These are phyloP conservation scores for Aspergillus hancockii DNA, from an alignment of 495 filamentous ascomycete genomes.

Conservation along the genomic window DNA sequence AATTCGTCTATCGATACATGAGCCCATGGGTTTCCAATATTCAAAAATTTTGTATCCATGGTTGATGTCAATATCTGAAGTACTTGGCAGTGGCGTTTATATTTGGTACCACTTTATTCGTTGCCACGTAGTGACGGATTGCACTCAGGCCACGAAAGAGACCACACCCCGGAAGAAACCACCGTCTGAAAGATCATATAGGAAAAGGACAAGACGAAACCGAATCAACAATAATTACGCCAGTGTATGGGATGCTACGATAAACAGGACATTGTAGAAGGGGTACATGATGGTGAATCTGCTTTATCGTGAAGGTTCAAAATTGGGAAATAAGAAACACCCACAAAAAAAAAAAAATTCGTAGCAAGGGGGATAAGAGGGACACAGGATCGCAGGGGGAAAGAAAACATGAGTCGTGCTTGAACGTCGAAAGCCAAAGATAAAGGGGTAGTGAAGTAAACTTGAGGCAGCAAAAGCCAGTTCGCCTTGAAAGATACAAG, in stretches of 20 bases:
- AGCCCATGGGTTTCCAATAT: conserved; percentile 1
- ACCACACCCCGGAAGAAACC: conserved; percentile 1
- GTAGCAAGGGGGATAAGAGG: conserved; percentile 21
- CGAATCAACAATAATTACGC: conserved; percentile 44
- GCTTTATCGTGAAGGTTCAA: conserved; percentile 51
- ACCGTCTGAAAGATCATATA: conserved; percentile 1
- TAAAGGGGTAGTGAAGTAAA: conserved; percentile 14
- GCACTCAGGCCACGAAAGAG: conserved; percentile 7
- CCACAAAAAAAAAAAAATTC: too few relatives aligned
- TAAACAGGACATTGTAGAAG: conserved; percentile 26
- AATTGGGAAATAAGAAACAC: too few relatives aligned
- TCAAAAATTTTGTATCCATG: neutral
- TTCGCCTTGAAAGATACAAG: conserved; percentile 4
- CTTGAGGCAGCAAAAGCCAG: neutral
- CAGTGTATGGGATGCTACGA: conserved; percentile 48
- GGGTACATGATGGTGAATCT: conserved; percentile 64
- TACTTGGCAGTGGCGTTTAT: neutral
- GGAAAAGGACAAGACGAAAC: conserved; percentile 23
- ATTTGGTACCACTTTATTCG: neutral
- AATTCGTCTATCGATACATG: neutral
- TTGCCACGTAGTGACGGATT: neutral
- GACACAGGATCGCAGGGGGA: conserved; percentile 5
- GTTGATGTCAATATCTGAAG: neutral
- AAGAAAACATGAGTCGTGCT: neutral
- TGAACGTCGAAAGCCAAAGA: conserved; percentile 21